Evolutionary conservation across 495 filamentous ascomycete species (phyloP), one percentile per base, ranked within the genome.

Genomic region (Daldinia bambusicola): DNA sequence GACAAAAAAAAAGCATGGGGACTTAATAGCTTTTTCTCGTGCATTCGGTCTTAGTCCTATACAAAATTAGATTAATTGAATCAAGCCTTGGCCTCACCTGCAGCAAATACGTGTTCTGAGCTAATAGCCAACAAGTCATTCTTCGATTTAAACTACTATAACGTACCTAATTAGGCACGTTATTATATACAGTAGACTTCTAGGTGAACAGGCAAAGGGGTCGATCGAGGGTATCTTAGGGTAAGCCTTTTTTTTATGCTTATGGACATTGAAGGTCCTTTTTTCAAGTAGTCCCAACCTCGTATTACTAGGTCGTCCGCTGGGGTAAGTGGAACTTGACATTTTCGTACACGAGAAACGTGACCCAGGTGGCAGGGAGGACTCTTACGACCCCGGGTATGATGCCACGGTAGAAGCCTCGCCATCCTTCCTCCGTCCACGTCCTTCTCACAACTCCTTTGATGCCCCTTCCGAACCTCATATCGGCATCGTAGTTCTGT

Each of bases 281-380:
- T 41, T 7, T 32, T 30, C 14, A 40, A 12, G 13, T 12, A 53
- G 18, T 12, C 36, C 32, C 2, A 53, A 32, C n/a, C 22, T 22
- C 1, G 2, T 56, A 63, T 32, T 0, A 13, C 61, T 66, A 66
- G 32, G 26, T 48, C 30, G 52, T 59, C 81, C 78, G 82, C 50
- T 69, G 68, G 13, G 89, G 88, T 26, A 92, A 75, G 77, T 90
- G 90, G 65, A 82, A 84, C 81, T 89, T 94, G 61, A 89, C 90
- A 80, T 98, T 98, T 83, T 99, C 95, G 80, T 98, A 98, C 52
- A 98, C 94, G 72, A 99, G 78, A 77, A 99, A 98, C n/a, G 95
- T 98, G 45, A 97, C 92, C 88, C 95, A 97, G 13, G 95, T 98
- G 58, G 93, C 93, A 13, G 95, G 95, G 76, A 99, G 77, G 51